Conservation (phyloP, 352 stramenopile genomes). For the Aphanomyces euteiches region DNA sequence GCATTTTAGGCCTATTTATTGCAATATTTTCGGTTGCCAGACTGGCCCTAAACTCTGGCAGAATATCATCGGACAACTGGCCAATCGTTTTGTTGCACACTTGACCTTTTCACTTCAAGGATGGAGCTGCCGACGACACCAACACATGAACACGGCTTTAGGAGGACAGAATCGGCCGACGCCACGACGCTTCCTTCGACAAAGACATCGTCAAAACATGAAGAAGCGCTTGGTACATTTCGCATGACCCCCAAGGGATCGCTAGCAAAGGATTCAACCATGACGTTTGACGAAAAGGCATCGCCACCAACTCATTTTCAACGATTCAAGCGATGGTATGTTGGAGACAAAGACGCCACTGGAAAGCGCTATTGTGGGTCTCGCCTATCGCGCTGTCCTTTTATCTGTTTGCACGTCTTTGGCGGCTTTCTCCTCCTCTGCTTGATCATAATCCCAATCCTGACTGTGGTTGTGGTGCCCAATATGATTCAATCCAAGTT, state of each 20-base stretch:
- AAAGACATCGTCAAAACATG: no score
- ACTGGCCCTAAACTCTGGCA: no score
- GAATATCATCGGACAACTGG: no score
- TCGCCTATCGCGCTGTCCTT: constrained; percentile 12
- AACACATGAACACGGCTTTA: not conserved
- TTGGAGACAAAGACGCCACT: constrained; percentile 1
- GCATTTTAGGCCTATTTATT: no score
- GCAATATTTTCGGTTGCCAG: no score
- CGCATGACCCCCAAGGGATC: not conserved
- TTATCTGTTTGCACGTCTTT: constrained; percentile 26
- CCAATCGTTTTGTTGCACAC: no score
- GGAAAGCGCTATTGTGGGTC: constrained; percentile 26
- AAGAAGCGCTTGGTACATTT: no score
- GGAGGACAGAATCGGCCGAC: not conserved
- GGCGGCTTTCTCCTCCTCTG: constrained; percentile 1
- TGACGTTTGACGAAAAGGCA: not conserved
- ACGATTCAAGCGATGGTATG: constrained; percentile 18
- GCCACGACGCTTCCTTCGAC: no score
- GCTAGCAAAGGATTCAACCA: not conserved
- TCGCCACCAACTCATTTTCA: not conserved
- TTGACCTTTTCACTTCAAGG: no score
- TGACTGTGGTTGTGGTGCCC: constrained; percentile 24
- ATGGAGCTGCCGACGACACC: not conserved
- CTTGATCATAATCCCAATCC: constrained; percentile 25
- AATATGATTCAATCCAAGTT: constrained; percentile 27